These are phyloP conservation scores for Colletotrichum tabaci DNA, from an alignment of 2,329 filamentous ascomycete genomes.

Conservation along the genomic window DNA sequence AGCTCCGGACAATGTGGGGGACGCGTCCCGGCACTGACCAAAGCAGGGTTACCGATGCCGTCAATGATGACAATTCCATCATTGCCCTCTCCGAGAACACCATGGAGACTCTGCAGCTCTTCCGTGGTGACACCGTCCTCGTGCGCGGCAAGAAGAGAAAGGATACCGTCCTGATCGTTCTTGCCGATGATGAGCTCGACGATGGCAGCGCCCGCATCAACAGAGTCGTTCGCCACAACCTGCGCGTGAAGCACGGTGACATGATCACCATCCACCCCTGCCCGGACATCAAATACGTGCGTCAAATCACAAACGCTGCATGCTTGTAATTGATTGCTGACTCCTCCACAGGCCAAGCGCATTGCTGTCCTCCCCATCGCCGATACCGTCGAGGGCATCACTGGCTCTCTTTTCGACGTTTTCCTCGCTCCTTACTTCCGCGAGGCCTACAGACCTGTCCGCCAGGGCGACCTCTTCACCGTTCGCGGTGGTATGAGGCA, in stretches of 20 bases:
- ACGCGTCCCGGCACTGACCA: conserved; percentile 31
- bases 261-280: conserved; percentile 97
- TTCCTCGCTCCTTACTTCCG: conserved; percentile 99
- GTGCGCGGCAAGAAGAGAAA: conserved; percentile 99
- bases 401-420: conserved; percentile 97
- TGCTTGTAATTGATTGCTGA: conserved; percentile 45
- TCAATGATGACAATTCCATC: conserved; percentile 99
- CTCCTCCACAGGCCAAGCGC: conserved; percentile 84
- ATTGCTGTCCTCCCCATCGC: conserved; percentile 98
- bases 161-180: conserved; percentile 97
- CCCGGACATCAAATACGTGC: conserved; percentile 99
- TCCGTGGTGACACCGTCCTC: conserved; percentile 97
- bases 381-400: conserved; percentile 97
- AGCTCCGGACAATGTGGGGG: conserved; percentile 11
- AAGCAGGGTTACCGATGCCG: conserved; percentile 92
- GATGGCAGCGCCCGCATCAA: conserved; percentile 98
- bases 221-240: conserved; percentile 97
- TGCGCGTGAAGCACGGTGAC: conserved; percentile 98
- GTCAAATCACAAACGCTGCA: conserved; percentile 55
- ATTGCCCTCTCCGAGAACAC: conserved; percentile 98
- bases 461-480: conserved; percentile 98
- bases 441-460: conserved; percentile 96
- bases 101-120: conserved; percentile 98
- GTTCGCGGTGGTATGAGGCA: conserved; percentile 98
- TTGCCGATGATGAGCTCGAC: conserved; percentile 97